These are phyloP conservation scores for Globisporangium uncinulatum DNA, from an alignment of 352 stramenopile species.

Conservation along the genomic window DNA sequence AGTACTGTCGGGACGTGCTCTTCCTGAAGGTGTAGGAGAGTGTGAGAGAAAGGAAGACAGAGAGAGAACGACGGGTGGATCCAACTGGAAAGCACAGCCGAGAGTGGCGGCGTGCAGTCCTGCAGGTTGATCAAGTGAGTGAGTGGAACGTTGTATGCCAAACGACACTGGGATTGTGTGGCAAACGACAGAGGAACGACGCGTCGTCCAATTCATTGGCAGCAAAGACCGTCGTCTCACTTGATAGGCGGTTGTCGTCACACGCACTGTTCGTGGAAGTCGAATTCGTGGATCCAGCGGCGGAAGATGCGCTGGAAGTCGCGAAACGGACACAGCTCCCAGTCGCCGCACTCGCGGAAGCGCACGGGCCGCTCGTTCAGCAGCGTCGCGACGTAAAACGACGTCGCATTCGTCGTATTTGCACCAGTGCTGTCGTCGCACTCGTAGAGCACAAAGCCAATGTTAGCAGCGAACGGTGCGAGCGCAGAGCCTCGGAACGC, in stretches of 20 bases:
- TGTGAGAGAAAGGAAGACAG: neutral
- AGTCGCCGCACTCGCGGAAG: constrained; percentile 40
- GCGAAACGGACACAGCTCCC: constrained; percentile 45
- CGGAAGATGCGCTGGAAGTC: constrained; percentile 51
- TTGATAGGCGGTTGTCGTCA: neutral
- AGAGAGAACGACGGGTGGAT: neutral
- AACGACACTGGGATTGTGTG: too few species aligned
- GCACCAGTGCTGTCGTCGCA: constrained; percentile 17
- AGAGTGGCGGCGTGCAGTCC: too few species aligned
- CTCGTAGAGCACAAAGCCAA: constrained; percentile 77
- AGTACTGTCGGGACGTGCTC: constrained; percentile 18
- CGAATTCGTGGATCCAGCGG: constrained; percentile 65
- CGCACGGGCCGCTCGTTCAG: constrained; percentile 60
- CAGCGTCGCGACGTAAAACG: constrained; percentile 48
- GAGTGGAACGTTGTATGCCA: too few species aligned
- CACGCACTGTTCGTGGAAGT: constrained; percentile 49
- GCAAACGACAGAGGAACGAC: neutral
- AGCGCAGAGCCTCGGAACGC: constrained; percentile 55
- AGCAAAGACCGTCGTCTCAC: too few species aligned
- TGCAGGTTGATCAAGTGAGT: too few species aligned
- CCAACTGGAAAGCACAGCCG: too few species aligned
- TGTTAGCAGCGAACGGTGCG: constrained; percentile 74
- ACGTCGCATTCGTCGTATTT: neutral
- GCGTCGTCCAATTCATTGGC: too few species aligned
- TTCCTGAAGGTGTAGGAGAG: constrained; percentile 14